phyloP scores from a whole-genome alignment of 345 rosid species.

The Theobroma cacao region DNA sequence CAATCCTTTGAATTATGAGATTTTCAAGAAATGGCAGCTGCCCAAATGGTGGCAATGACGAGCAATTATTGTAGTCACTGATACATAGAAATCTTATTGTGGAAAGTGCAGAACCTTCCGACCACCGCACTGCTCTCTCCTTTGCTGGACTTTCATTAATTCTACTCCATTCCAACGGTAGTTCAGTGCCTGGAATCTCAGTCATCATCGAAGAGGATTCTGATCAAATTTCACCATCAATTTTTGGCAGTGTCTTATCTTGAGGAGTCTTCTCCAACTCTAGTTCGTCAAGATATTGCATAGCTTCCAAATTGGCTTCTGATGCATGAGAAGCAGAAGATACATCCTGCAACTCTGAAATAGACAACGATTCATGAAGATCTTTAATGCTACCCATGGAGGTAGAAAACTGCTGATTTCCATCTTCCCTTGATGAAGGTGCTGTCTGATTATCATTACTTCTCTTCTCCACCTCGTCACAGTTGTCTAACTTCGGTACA shows the following conservation, averaged over 20 bases:
- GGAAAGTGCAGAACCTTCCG: neutral
- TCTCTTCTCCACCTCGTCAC: too few species aligned
- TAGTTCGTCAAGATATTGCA: too few species aligned
- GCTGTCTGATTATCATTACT: too few species aligned
- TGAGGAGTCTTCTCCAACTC: too few species aligned
- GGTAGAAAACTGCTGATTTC: too few species aligned
- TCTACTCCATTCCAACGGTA: neutral
- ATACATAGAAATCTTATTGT: neutral
- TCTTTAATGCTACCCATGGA: too few species aligned
- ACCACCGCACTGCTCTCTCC: neutral
- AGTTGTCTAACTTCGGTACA: neutral
- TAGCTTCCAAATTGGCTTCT: too few species aligned
- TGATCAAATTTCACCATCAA: neutral
- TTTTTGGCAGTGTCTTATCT: neutral
- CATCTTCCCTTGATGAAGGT: too few species aligned
- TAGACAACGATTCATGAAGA: too few species aligned
- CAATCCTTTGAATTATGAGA: constrained; percentile 14
- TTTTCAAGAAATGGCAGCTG: constrained; percentile 22
- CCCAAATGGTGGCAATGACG: constrained; percentile 18
- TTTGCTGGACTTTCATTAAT: neutral
- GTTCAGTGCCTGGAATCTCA: neutral
- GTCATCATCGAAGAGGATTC: neutral
- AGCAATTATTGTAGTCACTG: neutral
- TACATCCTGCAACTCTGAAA: too few species aligned
- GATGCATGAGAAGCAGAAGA: too few species aligned